A percentile compares a stretch with the other conserved stretches of the same genome.
Conservation (phyloP, 2,329 filamentous ascomycete genomes). For the Talaromyces sp. region DNA sequence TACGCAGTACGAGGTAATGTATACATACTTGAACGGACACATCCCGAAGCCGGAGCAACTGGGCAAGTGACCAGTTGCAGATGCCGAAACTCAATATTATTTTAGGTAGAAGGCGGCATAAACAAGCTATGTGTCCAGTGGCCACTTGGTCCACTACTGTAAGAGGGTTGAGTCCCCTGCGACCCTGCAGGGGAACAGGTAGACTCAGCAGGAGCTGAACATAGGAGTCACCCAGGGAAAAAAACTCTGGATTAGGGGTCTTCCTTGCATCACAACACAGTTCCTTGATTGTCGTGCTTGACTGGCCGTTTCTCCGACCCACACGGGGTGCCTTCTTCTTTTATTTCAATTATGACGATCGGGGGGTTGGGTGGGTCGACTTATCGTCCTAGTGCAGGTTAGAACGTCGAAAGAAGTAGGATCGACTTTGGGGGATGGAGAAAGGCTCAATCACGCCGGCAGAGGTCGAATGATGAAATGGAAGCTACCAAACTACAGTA, state of each 20-base stretch:
- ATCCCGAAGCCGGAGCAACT: no score
- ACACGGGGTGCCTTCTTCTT: not conserved
- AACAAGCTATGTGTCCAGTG: not conserved
- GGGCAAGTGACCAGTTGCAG: conserved; percentile 1
- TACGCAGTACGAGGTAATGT: no score
- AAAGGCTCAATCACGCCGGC: not conserved
- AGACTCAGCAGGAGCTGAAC: not conserved
- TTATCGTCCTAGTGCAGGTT: not conserved
- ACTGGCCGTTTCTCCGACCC: conserved; percentile 3
- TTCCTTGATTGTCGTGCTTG: conserved; percentile 1
- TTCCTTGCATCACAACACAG: conserved; percentile 2
- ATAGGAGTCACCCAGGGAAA: not conserved
- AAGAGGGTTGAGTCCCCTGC: not conserved
- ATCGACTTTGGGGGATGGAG: not conserved
- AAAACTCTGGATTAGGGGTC: not conserved
- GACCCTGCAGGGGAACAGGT: not conserved
- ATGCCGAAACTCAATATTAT: not conserved
- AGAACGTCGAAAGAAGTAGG: not conserved
- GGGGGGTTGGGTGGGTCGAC: not conserved
- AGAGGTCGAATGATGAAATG: no score
- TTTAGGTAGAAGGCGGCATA: not conserved
- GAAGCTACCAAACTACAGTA: no score
- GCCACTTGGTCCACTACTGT: no score
- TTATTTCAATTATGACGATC: conserved; percentile 2
- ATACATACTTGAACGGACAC: no score